Conservation (phyloP, 805 yeast genomes). For the Saccharomycopsis sp. region DNA sequence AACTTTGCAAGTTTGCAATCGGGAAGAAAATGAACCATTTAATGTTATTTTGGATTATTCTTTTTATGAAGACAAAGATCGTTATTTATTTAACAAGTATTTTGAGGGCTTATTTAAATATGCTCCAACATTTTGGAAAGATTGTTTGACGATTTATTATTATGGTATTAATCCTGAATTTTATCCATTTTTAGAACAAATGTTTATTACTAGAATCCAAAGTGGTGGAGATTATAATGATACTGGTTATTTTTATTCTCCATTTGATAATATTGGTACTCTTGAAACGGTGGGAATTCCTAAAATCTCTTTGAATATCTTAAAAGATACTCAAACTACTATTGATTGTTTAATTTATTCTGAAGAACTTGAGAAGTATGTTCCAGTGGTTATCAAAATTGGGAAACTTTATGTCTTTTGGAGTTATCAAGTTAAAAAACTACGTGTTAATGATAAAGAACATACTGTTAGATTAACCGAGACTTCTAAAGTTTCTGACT, state of each 20-base stretch:
- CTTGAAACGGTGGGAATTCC: slow-evolving; percentile 37
- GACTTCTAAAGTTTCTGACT: slow-evolving; percentile 7
- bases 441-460: slow-evolving; percentile 25
- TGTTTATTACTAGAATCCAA: not conserved
- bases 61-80: slow-evolving; percentile 30
- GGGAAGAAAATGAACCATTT: slow-evolving; percentile 62
- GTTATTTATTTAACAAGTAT: not conserved
- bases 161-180: slow-evolving; percentile 9
- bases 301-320: slow-evolving; percentile 30
- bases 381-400: slow-evolving; percentile 53
- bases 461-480: slow-evolving; percentile 23
- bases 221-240: not conserved
- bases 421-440: slow-evolving; percentile 6
- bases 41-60: slow-evolving; percentile 62
- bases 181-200: not conserved
- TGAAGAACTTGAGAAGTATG: slow-evolving; percentile 35
- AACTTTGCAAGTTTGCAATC: slow-evolving; percentile 55
- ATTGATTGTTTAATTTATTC: slow-evolving; percentile 45
- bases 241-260: slow-evolving; percentile 5
- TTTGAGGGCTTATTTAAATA: not conserved
- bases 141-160: slow-evolving; percentile 1
- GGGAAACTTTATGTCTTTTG: slow-evolving; percentile 34
- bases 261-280: slow-evolving; percentile 31
- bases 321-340: slow-evolving; percentile 29
- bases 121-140: slow-evolving; percentile 1